phyloP scores from a whole-genome alignment of 306 rosid species.

The Gynostemma pentaphyllum region DNA sequence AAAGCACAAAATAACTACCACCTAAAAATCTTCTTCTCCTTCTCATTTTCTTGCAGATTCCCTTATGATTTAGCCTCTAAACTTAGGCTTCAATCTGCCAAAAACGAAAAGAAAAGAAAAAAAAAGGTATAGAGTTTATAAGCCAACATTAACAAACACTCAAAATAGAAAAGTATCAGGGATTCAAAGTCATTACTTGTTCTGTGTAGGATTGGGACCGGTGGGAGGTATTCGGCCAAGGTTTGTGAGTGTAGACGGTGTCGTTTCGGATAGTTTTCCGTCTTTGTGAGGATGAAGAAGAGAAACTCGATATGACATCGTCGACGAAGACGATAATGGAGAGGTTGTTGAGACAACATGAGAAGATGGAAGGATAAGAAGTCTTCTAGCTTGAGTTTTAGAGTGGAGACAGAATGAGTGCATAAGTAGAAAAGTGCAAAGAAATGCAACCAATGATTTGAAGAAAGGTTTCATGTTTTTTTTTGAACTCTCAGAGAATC shows the following conservation, averaged over 20 bases:
- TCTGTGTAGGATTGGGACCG: conserved; percentile 73
- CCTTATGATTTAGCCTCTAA: background rate
- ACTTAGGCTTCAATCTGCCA: background rate
- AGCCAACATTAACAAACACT: background rate
- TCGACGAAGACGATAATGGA: background rate
- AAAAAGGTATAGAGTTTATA: background rate
- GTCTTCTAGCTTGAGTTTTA: conserved; percentile 16
- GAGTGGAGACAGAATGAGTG: conserved; percentile 23
- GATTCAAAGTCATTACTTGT: conserved; percentile 40
- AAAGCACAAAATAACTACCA: background rate
- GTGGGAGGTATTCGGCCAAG: conserved; percentile 65
- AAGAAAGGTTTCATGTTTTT: conserved; percentile 43
- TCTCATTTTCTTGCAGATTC: background rate
- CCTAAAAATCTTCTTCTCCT: background rate
- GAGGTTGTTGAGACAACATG: conserved; percentile 17
- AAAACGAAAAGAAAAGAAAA: background rate
- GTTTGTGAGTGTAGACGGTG: conserved; percentile 28
- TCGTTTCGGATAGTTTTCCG: background rate
- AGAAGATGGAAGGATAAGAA: conserved; percentile 20
- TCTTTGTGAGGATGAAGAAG: background rate
- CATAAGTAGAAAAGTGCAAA: conserved; percentile 33
- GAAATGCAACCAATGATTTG: conserved; percentile 28
- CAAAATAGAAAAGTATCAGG: background rate
- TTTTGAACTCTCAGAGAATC: conserved; percentile 33
- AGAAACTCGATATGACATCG: background rate